phyloP scores from a whole-genome alignment of 768 basidiomycete genomes.

The Tricholoma flavovirens region DNA sequence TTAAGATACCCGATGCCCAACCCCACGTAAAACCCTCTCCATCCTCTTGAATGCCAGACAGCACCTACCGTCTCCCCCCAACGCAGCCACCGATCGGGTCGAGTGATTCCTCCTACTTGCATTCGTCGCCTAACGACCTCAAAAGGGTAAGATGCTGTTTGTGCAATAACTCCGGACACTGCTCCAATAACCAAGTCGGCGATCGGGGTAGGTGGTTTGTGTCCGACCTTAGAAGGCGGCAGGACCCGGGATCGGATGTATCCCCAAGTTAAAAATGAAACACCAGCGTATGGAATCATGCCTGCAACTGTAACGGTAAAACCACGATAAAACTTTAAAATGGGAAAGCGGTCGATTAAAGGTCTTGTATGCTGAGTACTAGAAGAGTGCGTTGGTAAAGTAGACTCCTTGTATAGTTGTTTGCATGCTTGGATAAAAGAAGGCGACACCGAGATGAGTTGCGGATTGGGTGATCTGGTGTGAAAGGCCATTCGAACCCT shows the following conservation, averaged over 20 bases:
- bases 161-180: constrained; percentile 75
- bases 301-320: constrained; percentile 88
- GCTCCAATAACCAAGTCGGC: constrained; percentile 83
- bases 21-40: constrained; percentile 88
- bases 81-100: constrained; percentile 69
- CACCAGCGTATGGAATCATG: constrained; percentile 94
- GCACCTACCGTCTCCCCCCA: constrained; percentile 72
- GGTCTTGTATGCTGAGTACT: constrained; percentile 20
- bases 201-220: constrained; percentile 34
- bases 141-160: constrained; percentile 92
- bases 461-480: constrained; percentile 35
- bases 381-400: constrained; percentile 23
- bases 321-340: constrained; percentile 95
- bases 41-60: constrained; percentile 67
- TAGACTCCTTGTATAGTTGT: constrained; percentile 67
- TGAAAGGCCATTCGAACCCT: constrained; percentile 94
- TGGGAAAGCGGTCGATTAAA: constrained; percentile 57
- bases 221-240: constrained; percentile 34
- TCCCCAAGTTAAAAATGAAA: constrained; percentile 91
- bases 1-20: constrained; percentile 90
- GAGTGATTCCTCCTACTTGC: constrained; percentile 88
- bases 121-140: constrained; percentile 88
- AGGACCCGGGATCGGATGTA: constrained; percentile 58
- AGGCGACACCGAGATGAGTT: constrained; percentile 28
- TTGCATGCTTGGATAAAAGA: constrained; percentile 51